Evolutionary conservation across 73 alveolate genomes (phyloP).

Genomic region (Paramecium pentaurelia): DNA sequence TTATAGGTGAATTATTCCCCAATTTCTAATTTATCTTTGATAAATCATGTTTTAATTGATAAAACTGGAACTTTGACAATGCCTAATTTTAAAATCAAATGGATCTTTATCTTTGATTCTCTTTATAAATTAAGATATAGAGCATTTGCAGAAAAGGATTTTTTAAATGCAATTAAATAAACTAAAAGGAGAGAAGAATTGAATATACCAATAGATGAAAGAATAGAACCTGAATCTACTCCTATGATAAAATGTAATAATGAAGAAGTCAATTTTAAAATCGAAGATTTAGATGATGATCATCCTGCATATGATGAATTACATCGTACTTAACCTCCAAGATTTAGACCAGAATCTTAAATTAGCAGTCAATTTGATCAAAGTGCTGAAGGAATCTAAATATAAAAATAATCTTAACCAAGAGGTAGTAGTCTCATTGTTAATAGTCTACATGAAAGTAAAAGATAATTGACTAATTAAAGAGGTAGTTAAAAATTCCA

Average conservation of each 20-base stretch:
- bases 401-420: neutral
- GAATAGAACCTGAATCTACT: neutral
- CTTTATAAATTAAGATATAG: neutral
- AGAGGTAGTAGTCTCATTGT: neutral
- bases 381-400: neutral
- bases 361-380: neutral
- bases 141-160: neutral
- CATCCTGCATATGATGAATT: constrained; percentile 30
- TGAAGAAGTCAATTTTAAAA: neutral
- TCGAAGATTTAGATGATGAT: constrained; percentile 23
- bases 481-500: neutral
- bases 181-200: neutral
- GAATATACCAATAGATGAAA: neutral
- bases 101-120: neutral
- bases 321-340: neutral
- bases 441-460: neutral
- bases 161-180: neutral
- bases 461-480: neutral
- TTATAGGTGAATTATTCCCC: neutral
- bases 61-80: constrained; percentile 60
- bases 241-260: neutral
- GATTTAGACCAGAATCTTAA: neutral
- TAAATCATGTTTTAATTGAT: constrained; percentile 49
- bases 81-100: constrained; percentile 27
- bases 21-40: constrained; percentile 12